Evolutionary conservation across 1,284 basidiomycete genomes (phyloP), one percentile per base, ranked within the genome.

Genomic region (Ustilago tritici): DNA sequence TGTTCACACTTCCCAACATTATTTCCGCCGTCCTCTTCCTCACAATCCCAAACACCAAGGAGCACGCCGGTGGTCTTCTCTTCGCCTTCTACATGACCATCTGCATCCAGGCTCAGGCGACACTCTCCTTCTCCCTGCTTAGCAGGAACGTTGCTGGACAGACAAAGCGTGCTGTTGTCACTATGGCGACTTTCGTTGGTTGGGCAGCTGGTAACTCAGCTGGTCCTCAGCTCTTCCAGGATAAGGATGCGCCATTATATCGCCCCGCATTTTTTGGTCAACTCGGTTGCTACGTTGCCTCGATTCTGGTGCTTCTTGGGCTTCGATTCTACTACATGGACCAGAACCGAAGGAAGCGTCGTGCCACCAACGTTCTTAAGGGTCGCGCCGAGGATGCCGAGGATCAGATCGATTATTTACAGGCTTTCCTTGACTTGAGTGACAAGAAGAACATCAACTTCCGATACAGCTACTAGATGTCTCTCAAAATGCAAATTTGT

Each of bases 181-280:
- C 78, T 15, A 72, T 76, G 7, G 50, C 78, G 50, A 70, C 76
- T 4, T 80, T 81, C 35, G 40, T 82, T 19, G 82, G 78, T 28
- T 82, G 80, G 76, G 69, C 70, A 3, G 68, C 73, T 3, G 80
- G 80, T 15, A 83, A 83, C 69, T 70, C 74, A 3, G 67, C 71
- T 7, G 76, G 80, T 4, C 79, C 84, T 4, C 84, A 85, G 61
- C 72, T 80, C 10, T 84, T 76, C 68, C 77, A 67, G 28, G 58
- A 68, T 4, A 65, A 68, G 28, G 72, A 79, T 41, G 70, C 74
- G n/a, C 62, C 84, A 12, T 49, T 69, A 12, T 85, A 79, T 53
- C 65, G 88, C 64, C 88, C 87, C 49, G 89, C 89, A 2, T 90
- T 89, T 72, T 83, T 88, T 38, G 88, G 86, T 1, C 90, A 90